These are phyloP conservation scores for Alternaria sp. DNA, from an alignment of 2,329 filamentous ascomycete genomes.

Conservation along the genomic window DNA sequence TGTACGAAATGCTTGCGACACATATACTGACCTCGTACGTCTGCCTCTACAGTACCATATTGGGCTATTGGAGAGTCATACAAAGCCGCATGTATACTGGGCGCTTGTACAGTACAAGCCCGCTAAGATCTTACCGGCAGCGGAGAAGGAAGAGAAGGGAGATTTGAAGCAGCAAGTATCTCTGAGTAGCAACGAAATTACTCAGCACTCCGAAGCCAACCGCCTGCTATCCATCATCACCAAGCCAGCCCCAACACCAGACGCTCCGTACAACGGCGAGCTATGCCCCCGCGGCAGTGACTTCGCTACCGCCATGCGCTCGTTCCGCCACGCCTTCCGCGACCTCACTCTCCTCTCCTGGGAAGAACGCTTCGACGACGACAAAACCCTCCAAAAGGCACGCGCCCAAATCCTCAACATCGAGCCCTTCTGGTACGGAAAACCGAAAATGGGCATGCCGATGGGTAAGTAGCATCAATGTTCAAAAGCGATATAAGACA, in stretches of 20 bases:
- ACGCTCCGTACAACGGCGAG: slow-evolving; percentile 24
- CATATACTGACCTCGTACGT: background rate
- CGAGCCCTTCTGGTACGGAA: slow-evolving; percentile 39
- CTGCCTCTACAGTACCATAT: slow-evolving; percentile 41
- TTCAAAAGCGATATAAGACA: background rate
- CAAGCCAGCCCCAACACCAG: background rate
- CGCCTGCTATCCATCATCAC: slow-evolving; percentile 23
- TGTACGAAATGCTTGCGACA: background rate
- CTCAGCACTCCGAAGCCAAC: slow-evolving; percentile 6
- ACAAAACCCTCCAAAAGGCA: slow-evolving; percentile 24
- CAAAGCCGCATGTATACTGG: slow-evolving; percentile 40
- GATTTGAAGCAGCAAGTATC: background rate
- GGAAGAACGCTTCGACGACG: slow-evolving; percentile 48
- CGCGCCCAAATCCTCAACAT: slow-evolving; percentile 17
- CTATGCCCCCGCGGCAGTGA: slow-evolving; percentile 39
- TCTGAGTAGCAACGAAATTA: too few species aligned
- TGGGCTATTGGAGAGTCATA: slow-evolving; percentile 43
- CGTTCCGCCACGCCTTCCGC: slow-evolving; percentile 50
- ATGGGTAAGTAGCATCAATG: background rate
- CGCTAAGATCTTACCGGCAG: background rate
- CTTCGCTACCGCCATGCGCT: slow-evolving; percentile 42
- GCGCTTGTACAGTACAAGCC: slow-evolving; percentile 36
- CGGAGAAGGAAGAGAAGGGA: background rate
- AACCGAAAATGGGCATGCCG: slow-evolving; percentile 22
- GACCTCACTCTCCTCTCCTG: slow-evolving; percentile 50